Evolutionary conservation across 129 eudicot genomes (phyloP).

Genomic region (Apium graveolens): DNA sequence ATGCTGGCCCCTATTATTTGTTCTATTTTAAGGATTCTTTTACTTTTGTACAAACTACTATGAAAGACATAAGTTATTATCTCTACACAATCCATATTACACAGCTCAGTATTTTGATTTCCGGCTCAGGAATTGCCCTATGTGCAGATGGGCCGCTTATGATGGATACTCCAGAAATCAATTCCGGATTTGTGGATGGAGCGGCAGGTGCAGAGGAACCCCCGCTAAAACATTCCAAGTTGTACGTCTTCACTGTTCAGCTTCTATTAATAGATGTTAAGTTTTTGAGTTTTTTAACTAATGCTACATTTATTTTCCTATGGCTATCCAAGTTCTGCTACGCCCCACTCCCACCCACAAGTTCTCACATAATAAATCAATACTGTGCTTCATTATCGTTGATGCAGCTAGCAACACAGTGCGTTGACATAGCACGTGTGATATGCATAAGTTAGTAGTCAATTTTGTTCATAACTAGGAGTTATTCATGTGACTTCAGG

Average conservation of each 20-base stretch:
- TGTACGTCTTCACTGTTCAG: conserved; percentile 19
- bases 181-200: conserved; percentile 14
- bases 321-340: background rate
- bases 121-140: conserved; percentile 8
- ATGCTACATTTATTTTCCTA: background rate
- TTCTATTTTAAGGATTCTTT: background rate
- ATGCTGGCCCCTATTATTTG: background rate
- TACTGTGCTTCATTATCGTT: background rate
- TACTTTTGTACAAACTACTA: background rate
- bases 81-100: background rate
- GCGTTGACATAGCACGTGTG: background rate
- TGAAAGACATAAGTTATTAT: background rate
- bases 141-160: conserved; percentile 6
- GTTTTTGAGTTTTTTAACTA: background rate
- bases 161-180: conserved; percentile 16
- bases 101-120: conserved; percentile 3
- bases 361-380: background rate
- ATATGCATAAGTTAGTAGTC: background rate
- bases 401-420: background rate
- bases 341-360: background rate
- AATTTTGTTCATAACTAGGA: conserved; percentile 8
- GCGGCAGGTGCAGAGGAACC: conserved; percentile 16
- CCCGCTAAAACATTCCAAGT: conserved; percentile 28
- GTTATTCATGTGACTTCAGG: background rate
- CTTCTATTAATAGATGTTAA: background rate